phyloP scores from a whole-genome alignment of 1,284 basidiomycete species.

The Moesziomyces parantarcticus region DNA sequence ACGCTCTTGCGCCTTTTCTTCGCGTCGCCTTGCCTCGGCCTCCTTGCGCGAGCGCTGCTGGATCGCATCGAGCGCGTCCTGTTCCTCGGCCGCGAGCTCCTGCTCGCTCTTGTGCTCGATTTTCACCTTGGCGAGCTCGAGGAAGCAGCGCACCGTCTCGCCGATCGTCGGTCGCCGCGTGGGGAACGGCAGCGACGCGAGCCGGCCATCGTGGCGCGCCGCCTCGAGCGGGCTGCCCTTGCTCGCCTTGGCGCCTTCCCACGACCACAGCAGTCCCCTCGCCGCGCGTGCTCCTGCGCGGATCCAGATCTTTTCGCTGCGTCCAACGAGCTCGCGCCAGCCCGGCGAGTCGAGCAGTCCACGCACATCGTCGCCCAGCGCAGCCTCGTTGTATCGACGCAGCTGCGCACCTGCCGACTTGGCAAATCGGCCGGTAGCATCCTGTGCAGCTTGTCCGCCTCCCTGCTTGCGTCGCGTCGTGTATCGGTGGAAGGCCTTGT shows the following conservation, averaged over 20 bases:
- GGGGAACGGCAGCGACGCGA: constrained; percentile 56
- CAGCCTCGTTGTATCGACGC: constrained; percentile 93
- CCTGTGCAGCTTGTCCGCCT: constrained; percentile 90
- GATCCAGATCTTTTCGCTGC: constrained; percentile 64
- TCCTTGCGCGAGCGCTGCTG: constrained; percentile 38
- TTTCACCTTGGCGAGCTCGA: constrained; percentile 87
- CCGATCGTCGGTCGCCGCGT: constrained; percentile 79
- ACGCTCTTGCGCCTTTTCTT: constrained; percentile 41
- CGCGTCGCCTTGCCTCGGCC: constrained; percentile 46
- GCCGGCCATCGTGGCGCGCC: constrained; percentile 67
- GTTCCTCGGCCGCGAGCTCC: constrained; percentile 74
- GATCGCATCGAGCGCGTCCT: constrained; percentile 37
- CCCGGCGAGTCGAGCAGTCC: constrained; percentile 41
- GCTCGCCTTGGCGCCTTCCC: constrained; percentile 46
- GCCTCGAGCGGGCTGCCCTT: constrained; percentile 60
- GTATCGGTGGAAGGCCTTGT: constrained; percentile 98
- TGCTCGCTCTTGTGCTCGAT: constrained; percentile 86
- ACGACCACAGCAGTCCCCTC: constrained; percentile 63
- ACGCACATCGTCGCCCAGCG: constrained; percentile 81
- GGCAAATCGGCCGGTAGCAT: constrained; percentile 87
- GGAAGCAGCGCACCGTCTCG: constrained; percentile 86
- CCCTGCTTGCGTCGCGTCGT: constrained; percentile 98
- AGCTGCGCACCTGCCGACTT: constrained; percentile 94
- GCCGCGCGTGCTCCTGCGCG: constrained; percentile 59
- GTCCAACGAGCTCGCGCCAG: constrained; percentile 60